Base-by-base conservation (phyloP, 176 grass and related monocot species). In the Chrysopogon serrulatus region DNA sequence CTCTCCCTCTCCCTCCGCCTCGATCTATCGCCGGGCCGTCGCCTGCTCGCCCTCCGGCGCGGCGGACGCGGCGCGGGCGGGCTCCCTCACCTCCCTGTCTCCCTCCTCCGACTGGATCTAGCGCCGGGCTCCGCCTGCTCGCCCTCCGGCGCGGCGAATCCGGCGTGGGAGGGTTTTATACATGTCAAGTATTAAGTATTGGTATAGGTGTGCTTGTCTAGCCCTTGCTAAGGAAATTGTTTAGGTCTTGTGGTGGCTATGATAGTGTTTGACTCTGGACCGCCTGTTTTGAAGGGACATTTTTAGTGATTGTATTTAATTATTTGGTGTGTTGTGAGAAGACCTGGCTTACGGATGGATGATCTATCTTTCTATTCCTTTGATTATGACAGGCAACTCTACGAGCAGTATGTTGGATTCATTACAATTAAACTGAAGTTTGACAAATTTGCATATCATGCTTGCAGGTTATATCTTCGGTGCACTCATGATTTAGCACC, bases 381-480 rank as follows among this genome's bases (percentile, higher is more conserved):
- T 23, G 2, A 37, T 51, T 41, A 14, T 71, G 21, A 65, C 40
- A 0, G 1, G 7, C 10, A 10, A 9, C 1, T 5, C 26, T 28
- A 28, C 26, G 28, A 4, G 26, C 8, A 26, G 15, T 61, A 15
- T 3, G 19, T 33, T 51, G 17, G n/a, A 56, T 26, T 14, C 44
- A 13, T 17, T 59, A 28, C 14, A 4, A 63, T 18, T 33, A 12
- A 14, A 53, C 5, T 7, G 10, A 17, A 8, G 2, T 27, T 66
- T 79, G 19, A 88, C 68, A n/a, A 3, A 37, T 37, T 37, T 37
- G 4, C 9, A 42, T 71, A 0, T 65, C 35, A 28, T 71, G 1
- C 19, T 6, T 81, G 77, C 82, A 91, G 90, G 63, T 78, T 45
- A 71, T 85, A 8, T 64, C 51, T 77, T 40, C 82, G 64, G 43